Conservation (phyloP, 495 filamentous ascomycete species). For the Penicillium chermesinum region DNA sequence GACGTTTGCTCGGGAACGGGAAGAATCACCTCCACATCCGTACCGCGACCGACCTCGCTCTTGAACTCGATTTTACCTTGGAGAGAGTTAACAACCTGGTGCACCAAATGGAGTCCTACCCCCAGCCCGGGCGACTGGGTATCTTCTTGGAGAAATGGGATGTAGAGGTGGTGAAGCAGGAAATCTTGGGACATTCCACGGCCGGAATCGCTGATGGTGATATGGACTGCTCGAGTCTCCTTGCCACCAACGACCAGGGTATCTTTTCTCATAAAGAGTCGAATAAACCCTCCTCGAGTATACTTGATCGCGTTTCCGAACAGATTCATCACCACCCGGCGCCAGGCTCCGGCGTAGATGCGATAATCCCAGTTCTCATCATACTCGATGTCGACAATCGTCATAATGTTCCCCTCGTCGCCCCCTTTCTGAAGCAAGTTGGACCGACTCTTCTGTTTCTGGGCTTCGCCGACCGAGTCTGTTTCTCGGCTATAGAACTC, state of each 20-base stretch:
- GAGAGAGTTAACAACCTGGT: conserved; percentile 57
- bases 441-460: not conserved
- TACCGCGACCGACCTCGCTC: conserved; percentile 53
- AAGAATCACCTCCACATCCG: conserved; percentile 48
- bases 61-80: conserved; percentile 55
- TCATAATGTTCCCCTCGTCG: conserved; percentile 29
- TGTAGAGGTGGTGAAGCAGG: conserved; percentile 60
- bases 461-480: not conserved
- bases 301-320: conserved; percentile 73
- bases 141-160: conserved; percentile 70
- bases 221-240: conserved; percentile 22
- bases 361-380: conserved; percentile 48
- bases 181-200: conserved; percentile 66
- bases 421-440: not conserved
- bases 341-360: conserved; percentile 57
- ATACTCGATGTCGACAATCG: conserved; percentile 49
- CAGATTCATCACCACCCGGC: conserved; percentile 66
- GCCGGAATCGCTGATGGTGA: conserved; percentile 61
- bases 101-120: conserved; percentile 64
- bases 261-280: conserved; percentile 12
- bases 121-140: conserved; percentile 61
- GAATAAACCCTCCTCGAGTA: conserved; percentile 44
- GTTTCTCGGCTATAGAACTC: conserved; percentile 15
- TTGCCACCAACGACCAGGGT: conserved; percentile 11
- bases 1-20: conserved; percentile 9